Percentiles rank a stretch among this genome's conserved stretches.
Conservation (phyloP, 2,329 filamentous ascomycete genomes). For the Phialophora verrucosa region DNA sequence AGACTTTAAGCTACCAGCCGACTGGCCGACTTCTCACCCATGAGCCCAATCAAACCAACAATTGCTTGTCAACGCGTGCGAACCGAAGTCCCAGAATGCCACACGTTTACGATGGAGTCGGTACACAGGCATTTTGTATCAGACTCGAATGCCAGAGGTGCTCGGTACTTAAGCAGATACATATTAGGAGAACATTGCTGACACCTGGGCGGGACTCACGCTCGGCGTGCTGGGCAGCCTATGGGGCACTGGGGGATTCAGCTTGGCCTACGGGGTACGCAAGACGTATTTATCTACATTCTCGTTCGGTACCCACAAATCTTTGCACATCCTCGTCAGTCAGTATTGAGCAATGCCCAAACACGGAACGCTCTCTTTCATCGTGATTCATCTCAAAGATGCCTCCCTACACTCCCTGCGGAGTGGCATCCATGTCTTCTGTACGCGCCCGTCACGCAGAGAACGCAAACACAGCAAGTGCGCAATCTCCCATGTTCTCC, state of each 20-base stretch:
- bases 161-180: not conserved
- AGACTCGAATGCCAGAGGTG: not conserved
- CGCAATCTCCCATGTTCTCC: not conserved
- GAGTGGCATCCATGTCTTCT: too few relatives aligned
- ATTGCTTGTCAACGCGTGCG: not conserved
- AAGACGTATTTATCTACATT: too few relatives aligned
- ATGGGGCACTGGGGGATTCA: too few relatives aligned
- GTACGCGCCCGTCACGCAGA: not conserved
- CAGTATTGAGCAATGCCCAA: not conserved
- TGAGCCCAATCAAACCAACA: not conserved
- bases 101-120: not conserved
- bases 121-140: too few relatives aligned
- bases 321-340: not conserved
- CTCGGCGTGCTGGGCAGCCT: too few relatives aligned
- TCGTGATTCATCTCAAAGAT: too few relatives aligned
- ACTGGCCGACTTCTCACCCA: slow-evolving; percentile 44
- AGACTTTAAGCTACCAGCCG: slow-evolving; percentile 46
- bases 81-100: not conserved
- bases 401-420: not conserved
- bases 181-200: not conserved
- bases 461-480: not conserved
- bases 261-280: not conserved
- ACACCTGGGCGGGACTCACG: not conserved
- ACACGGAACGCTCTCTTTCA: not conserved
- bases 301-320: not conserved